phyloP scores from a whole-genome alignment of 1,284 basidiomycete genomes.

The Ceratobasidium sp. region DNA sequence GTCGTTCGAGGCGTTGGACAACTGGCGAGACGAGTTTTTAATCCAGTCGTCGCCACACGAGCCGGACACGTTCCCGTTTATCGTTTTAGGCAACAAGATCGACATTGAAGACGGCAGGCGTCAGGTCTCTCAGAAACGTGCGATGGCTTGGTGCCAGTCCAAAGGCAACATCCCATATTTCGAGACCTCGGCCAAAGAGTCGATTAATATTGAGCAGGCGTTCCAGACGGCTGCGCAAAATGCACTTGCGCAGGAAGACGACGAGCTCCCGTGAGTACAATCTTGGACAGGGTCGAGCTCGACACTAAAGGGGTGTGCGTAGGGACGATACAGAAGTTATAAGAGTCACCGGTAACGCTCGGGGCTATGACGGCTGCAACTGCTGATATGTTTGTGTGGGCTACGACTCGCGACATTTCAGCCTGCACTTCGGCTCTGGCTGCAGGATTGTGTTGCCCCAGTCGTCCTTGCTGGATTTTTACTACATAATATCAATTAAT shows the following conservation, averaged over 20 bases:
- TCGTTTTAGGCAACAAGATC: slow-evolving; percentile 99
- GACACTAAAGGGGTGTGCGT: not conserved
- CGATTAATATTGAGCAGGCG: slow-evolving; percentile 99
- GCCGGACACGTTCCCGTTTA: slow-evolving; percentile 99
- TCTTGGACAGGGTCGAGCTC: not conserved
- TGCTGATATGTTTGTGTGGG: not conserved
- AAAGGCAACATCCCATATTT: slow-evolving; percentile 99
- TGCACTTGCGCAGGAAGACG: slow-evolving; percentile 93
- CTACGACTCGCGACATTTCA: no score
- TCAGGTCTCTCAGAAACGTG: slow-evolving; percentile 97
- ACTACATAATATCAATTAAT: no score
- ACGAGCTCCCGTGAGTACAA: slow-evolving; percentile 59
- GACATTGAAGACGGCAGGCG: slow-evolving; percentile 99
- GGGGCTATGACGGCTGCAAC: slow-evolving; percentile 6
- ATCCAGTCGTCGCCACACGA: slow-evolving; percentile 98
- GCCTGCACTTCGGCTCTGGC: no score
- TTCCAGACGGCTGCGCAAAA: slow-evolving; percentile 99
- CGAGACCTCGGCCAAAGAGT: slow-evolving; percentile 99
- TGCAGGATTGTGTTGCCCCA: no score
- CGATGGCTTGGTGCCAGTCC: slow-evolving; percentile 99
- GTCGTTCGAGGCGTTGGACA: slow-evolving; percentile 94
- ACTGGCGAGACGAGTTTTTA: slow-evolving; percentile 97
- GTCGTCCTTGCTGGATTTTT: no score
- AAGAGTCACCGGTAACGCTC: not conserved
- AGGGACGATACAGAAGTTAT: not conserved